Percentiles rank a stretch among this genome's conserved stretches.
phyloP scores from a whole-genome alignment of 371 early-diverging fungal genomes.

The Syncephalastrum racemosum region DNA sequence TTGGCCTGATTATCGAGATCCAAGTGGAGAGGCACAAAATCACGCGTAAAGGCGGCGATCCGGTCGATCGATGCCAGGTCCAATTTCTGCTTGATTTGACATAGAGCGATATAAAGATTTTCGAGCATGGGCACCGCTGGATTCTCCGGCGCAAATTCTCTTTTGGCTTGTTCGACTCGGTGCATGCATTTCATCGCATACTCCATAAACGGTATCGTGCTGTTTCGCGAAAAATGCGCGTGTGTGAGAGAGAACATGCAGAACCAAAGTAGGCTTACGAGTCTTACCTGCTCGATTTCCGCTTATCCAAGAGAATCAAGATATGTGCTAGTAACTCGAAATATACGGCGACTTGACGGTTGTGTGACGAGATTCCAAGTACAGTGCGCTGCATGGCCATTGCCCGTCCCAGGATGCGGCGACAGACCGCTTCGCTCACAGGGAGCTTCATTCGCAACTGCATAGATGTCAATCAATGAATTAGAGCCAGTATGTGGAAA shows the following conservation, averaged over 20 bases:
- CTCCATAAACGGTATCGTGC: slow-evolving; percentile 17
- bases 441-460: not conserved
- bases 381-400: slow-evolving; percentile 71
- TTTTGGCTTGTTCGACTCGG: slow-evolving; percentile 31
- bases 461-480: not conserved
- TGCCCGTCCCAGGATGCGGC: slow-evolving; percentile 35
- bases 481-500: too few species aligned
- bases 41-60: not conserved
- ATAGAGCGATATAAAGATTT: slow-evolving; percentile 1
- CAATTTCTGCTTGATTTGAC: slow-evolving; percentile 5
- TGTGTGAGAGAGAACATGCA: not conserved
- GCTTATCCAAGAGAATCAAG: slow-evolving; percentile 9
- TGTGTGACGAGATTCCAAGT: slow-evolving; percentile 49
- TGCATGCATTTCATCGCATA: slow-evolving; percentile 34
- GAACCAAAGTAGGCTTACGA: too few species aligned
- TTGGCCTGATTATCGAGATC: slow-evolving; percentile 34
- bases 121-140: not conserved
- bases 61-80: not conserved
- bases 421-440: slow-evolving; percentile 16
- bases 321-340: slow-evolving; percentile 54
- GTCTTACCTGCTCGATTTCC: too few species aligned
- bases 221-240: not conserved
- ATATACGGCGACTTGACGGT: slow-evolving; percentile 43
- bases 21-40: slow-evolving; percentile 35
- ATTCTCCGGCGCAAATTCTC: slow-evolving; percentile 11